Conservation (phyloP, 129 eudicot species). For the Smallanthus sonchifolius region DNA sequence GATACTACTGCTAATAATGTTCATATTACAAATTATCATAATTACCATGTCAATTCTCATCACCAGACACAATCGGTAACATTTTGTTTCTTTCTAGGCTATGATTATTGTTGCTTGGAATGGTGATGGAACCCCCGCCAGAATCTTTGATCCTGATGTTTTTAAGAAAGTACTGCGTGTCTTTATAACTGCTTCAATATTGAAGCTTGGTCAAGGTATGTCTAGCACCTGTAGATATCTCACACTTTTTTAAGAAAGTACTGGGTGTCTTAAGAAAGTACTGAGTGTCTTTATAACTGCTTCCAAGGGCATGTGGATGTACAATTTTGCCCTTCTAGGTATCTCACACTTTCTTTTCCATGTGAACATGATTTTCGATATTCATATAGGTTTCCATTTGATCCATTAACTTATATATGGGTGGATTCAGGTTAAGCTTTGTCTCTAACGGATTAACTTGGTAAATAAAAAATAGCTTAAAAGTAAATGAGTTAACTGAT, state of each 20-base stretch:
- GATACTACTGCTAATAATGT: not conserved
- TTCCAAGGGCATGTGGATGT: conserved; percentile 95
- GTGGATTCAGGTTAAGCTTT: not conserved
- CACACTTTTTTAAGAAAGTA: too few species aligned
- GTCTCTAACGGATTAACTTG: not conserved
- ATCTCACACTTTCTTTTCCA: conserved; percentile 1
- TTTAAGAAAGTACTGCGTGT: conserved; percentile 71
- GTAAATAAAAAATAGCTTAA: not conserved
- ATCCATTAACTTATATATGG: not conserved
- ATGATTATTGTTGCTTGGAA: conserved; percentile 94
- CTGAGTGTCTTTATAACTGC: too few species aligned
- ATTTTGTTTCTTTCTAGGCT: conserved; percentile 42
- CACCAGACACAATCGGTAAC: not conserved
- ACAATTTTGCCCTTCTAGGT: conserved; percentile 97
- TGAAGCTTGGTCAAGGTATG: conserved; percentile 82
- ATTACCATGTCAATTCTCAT: conserved; percentile 9
- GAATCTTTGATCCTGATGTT: conserved; percentile 45
- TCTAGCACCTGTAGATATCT: not conserved
- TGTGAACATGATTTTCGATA: not conserved
- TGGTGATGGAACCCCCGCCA: conserved; percentile 52
- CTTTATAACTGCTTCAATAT: conserved; percentile 83
- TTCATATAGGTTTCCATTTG: not conserved
- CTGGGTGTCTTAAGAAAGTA: too few species aligned
- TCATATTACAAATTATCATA: conserved; percentile 48
- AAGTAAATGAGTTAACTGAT: not conserved